These are phyloP conservation scores for Tympanopsis confertula DNA, from an alignment of 2,329 filamentous ascomycete species.

Conservation along the genomic window DNA sequence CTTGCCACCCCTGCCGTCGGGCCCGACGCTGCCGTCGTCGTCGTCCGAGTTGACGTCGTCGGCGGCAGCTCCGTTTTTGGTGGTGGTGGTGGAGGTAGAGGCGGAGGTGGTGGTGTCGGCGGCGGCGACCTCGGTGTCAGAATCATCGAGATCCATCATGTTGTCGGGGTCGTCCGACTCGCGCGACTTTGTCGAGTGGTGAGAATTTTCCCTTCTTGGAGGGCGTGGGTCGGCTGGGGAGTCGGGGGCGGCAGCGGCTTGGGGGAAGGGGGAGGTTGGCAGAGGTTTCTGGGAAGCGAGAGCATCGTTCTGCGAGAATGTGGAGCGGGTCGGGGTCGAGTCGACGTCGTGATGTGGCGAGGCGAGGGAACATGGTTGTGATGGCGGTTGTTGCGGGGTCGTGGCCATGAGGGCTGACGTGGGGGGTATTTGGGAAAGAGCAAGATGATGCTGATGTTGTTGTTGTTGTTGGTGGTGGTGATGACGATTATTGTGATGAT, in stretches of 20 bases:
- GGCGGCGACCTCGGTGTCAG: slow-evolving; percentile 47
- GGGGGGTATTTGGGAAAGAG: too few relatives aligned
- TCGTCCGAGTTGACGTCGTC: slow-evolving; percentile 50
- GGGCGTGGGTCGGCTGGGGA: slow-evolving; percentile 28
- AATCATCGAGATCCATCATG: slow-evolving; percentile 47
- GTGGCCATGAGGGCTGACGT: too few relatives aligned
- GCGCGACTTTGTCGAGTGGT: slow-evolving; percentile 46
- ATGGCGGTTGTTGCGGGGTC: too few relatives aligned
- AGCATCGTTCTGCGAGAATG: slow-evolving; percentile 22
- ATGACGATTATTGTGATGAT: too few relatives aligned
- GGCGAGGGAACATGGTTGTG: neutral
- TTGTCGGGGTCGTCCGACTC: slow-evolving; percentile 60
- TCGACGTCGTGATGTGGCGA: slow-evolving; percentile 15
- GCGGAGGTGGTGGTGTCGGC: too few relatives aligned
- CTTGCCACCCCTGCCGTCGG: slow-evolving; percentile 45
- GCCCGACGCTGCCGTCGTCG: slow-evolving; percentile 50
- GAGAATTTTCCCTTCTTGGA: slow-evolving; percentile 42
- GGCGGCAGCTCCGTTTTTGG: slow-evolving; percentile 37
- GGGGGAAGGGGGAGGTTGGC: slow-evolving; percentile 38
- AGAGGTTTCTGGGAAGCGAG: slow-evolving; percentile 38
- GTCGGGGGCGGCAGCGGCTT: slow-evolving; percentile 33
- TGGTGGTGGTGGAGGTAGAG: too few relatives aligned
- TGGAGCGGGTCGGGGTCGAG: slow-evolving; percentile 52
- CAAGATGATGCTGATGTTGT: too few relatives aligned
- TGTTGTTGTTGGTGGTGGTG: too few relatives aligned